phyloP scores from a whole-genome alignment of 257 asterid species.

The Solanum arcanum region DNA sequence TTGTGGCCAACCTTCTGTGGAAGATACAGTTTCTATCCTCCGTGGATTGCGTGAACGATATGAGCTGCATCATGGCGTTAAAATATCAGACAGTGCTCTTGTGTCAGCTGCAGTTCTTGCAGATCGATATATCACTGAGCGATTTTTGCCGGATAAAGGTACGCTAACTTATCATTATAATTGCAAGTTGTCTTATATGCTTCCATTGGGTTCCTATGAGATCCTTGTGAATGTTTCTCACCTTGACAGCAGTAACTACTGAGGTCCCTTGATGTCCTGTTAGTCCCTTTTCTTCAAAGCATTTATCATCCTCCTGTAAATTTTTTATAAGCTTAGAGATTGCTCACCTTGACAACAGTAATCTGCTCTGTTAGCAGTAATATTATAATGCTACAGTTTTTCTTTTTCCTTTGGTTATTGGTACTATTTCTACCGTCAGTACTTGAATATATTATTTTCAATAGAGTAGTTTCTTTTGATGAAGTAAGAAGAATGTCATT shows the following conservation, averaged over 20 bases:
- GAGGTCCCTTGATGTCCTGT: background rate
- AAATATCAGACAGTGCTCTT: constrained; percentile 85
- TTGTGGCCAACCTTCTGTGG: constrained; percentile 89
- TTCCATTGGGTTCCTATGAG: background rate
- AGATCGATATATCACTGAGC: constrained; percentile 80
- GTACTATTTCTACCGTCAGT: background rate
- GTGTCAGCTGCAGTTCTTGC: constrained; percentile 86
- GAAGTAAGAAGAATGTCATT: too few species aligned
- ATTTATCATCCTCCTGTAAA: background rate
- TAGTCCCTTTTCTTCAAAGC: background rate
- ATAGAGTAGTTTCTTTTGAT: background rate
- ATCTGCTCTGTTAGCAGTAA: background rate
- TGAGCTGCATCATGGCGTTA: constrained; percentile 91
- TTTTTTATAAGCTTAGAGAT: background rate
- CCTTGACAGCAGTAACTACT: background rate
- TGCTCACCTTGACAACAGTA: background rate
- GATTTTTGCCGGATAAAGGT: constrained; percentile 95
- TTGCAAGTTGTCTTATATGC: background rate
- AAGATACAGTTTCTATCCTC: constrained; percentile 77
- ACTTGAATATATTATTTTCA: background rate
- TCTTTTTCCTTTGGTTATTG: background rate
- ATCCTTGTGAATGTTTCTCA: background rate
- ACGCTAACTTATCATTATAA: background rate
- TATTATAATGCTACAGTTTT: background rate
- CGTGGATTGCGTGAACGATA: constrained; percentile 95